Base-by-base conservation (phyloP, 352 stramenopile species). In the Globisporangium spinosum region DNA sequence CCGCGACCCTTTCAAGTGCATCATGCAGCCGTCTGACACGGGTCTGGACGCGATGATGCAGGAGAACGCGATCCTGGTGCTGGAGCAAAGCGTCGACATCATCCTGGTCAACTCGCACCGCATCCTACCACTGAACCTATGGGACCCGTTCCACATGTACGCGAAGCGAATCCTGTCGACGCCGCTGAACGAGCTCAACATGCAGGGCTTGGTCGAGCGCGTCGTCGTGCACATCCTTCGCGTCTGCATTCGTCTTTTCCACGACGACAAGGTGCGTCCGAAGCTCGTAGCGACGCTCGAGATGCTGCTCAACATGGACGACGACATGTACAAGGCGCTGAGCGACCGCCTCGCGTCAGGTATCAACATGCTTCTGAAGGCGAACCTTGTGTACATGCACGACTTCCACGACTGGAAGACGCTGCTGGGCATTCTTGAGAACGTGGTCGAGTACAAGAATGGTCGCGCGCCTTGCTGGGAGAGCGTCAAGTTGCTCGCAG, bases 331-430 rank as follows among this genome's bases (percentile, higher is more conserved):
- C 73, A 81, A 86, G 58, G 88, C 79, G 2, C 69, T 96, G n/a
- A 90, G 86, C 43, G 86, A 96, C 51, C 83, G 88, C 13, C 65
- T 96, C 6, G 85, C 88, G 3, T 89, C 85, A 0, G 88, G 88
- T 1, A 87, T 96, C 57, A 91, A 90, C 43, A 89, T 94, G 77
- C 68, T 94, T 27, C 69, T 96, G 22, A 94, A 94, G 74, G 88
- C 88, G 1, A 96, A 96, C 43, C 71, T 93, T 17, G 86, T 94
- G 69, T 96, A 96, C 77, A 93, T 96, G 86, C 82, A 93, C 68
- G 75, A 91, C 35, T 93, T 92, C 58, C 76, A 87, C 72, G 86
- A 95, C 62, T 92, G 87, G 85, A 58, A 82, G n/a, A 76, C 91
- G 15, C 69, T 93, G 17, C 64, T 94, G 61, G 80, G 83, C 22